Percentiles rank a stretch among this genome's conserved stretches.
Conservation (phyloP, 148 eudicot species). For the Chenopodium quinoa region DNA sequence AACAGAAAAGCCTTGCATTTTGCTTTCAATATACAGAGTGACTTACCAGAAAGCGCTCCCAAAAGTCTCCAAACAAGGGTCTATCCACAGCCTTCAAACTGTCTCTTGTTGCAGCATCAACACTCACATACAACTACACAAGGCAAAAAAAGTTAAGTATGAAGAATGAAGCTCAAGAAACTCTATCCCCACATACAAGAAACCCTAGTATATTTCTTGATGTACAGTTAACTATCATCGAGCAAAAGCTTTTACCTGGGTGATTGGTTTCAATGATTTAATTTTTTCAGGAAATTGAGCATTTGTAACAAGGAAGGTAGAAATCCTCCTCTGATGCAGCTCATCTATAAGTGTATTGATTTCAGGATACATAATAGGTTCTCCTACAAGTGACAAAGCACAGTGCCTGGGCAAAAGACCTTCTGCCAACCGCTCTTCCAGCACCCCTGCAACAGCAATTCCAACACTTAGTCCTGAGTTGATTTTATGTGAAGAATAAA, state of each 20-base stretch:
- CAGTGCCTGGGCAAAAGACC: slow-evolving; percentile 97
- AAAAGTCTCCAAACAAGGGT: slow-evolving; percentile 95
- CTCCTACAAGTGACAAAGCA: slow-evolving; percentile 98
- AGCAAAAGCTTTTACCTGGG: slow-evolving; percentile 56
- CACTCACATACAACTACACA: slow-evolving; percentile 90
- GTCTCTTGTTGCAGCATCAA: slow-evolving; percentile 96
- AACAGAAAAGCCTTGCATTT: neutral
- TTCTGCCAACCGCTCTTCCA: slow-evolving; percentile 67
- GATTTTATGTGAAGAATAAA: neutral
- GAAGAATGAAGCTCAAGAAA: neutral
- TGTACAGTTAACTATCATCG: neutral
- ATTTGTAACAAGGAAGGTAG: slow-evolving; percentile 97
- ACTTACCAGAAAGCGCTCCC: slow-evolving; percentile 94
- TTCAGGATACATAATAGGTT: slow-evolving; percentile 98
- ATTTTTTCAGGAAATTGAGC: slow-evolving; percentile 98
- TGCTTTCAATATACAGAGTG: neutral
- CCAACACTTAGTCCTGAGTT: slow-evolving; percentile 3
- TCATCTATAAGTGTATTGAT: slow-evolving; percentile 85
- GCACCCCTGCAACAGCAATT: slow-evolving; percentile 54
- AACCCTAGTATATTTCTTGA: neutral
- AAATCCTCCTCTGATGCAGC: slow-evolving; percentile 83
- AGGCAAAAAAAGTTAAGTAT: slow-evolving; percentile 10
- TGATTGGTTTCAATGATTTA: slow-evolving; percentile 62
- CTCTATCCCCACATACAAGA: neutral
- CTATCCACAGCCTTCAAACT: slow-evolving; percentile 98